phyloP scores from a whole-genome alignment of 2,329 filamentous ascomycete genomes.

The Cladosporium oxysporum region DNA sequence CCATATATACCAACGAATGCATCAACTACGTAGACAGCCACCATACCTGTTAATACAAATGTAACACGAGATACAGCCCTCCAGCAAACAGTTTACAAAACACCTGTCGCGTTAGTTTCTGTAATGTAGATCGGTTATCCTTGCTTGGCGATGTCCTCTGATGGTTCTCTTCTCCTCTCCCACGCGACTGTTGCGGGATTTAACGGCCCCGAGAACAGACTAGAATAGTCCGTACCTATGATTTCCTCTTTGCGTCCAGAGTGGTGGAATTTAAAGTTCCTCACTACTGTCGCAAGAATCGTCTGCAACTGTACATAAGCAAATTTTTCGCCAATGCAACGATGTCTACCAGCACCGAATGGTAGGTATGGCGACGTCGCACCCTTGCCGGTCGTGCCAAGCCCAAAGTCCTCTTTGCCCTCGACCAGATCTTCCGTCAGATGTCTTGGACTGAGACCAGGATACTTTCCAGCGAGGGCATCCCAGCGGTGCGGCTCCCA shows the following conservation, averaged over 20 bases:
- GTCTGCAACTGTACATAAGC: slow-evolving; percentile 90
- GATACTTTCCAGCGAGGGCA: slow-evolving; percentile 50
- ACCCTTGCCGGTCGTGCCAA: slow-evolving; percentile 89
- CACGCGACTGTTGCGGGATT: slow-evolving; percentile 64
- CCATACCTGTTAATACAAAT: neutral
- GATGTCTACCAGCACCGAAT: slow-evolving; percentile 88
- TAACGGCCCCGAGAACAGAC: slow-evolving; percentile 51
- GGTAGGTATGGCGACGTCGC: slow-evolving; percentile 87
- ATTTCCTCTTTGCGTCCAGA: slow-evolving; percentile 67
- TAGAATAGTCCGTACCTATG: slow-evolving; percentile 67
- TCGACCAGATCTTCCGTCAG: slow-evolving; percentile 40
- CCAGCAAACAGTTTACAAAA: neutral
- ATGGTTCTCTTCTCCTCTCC: slow-evolving; percentile 61
- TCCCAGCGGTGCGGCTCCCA: slow-evolving; percentile 96
- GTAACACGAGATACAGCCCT: neutral
- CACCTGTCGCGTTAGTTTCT: neutral
- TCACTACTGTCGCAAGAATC: slow-evolving; percentile 74
- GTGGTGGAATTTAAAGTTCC: slow-evolving; percentile 78
- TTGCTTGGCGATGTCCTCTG: neutral
- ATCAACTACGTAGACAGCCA: too few relatives aligned
- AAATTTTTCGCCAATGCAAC: slow-evolving; percentile 96
- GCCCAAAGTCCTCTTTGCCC: slow-evolving; percentile 87
- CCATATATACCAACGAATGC: too few relatives aligned
- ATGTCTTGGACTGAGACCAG: slow-evolving; percentile 31
- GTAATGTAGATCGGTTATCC: neutral